Conservation (phyloP, 2,329 filamentous ascomycete genomes). For the Diaporthe sp. region DNA sequence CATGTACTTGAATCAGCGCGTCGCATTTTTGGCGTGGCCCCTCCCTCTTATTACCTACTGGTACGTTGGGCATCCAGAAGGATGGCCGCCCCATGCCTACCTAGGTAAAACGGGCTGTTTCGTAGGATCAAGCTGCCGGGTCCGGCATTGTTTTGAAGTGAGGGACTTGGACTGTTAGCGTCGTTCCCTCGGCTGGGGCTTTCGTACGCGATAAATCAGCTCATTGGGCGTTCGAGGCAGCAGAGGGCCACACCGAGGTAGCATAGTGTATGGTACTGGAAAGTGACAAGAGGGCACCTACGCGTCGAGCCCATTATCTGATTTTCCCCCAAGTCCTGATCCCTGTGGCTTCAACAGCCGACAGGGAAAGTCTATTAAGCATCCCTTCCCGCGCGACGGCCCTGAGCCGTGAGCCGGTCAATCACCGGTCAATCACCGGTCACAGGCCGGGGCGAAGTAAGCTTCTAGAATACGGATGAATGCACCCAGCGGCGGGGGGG, state of each 20-base stretch:
- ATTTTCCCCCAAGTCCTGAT: no score
- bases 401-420: no score
- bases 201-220: not conserved
- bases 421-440: not conserved
- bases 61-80: constrained; percentile 6
- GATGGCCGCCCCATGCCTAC: not conserved
- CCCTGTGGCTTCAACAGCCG: not conserved
- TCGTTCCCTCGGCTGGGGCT: not conserved
- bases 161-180: not conserved
- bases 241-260: not conserved
- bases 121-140: not conserved
- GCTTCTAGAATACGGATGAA: not conserved
- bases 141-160: constrained; percentile 6
- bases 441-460: constrained; percentile 1
- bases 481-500: constrained; percentile 14
- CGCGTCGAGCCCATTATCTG: no score
- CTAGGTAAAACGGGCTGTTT: not conserved
- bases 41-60: not conserved
- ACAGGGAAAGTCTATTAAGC: not conserved
- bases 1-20: constrained; percentile 20
- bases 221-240: not conserved
- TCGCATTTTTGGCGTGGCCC: constrained; percentile 6
- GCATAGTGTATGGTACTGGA: not conserved
- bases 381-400: not conserved
- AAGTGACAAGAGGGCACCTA: not conserved